phyloP scores from a whole-genome alignment of 495 filamentous ascomycete species.

The Barbatosphaeria neglecta region DNA sequence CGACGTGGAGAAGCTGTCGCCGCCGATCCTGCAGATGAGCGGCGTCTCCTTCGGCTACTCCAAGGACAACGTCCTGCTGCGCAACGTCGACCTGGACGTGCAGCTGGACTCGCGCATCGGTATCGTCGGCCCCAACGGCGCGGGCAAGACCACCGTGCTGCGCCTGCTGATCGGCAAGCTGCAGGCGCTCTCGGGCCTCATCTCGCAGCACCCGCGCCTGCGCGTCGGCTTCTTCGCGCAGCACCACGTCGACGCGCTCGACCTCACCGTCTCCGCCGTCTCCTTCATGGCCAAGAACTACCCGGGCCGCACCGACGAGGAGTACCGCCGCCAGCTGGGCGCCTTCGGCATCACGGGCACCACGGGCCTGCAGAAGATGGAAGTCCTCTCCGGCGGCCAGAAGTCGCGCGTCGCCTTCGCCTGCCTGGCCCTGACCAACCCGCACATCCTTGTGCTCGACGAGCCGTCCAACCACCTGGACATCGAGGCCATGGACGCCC shows the following conservation, averaged over 20 bases:
- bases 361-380: constrained; percentile 96
- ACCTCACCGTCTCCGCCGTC: constrained; percentile 78
- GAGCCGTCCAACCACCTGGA: constrained; percentile 97
- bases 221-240: constrained; percentile 96
- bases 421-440: constrained; percentile 81
- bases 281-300: constrained; percentile 91
- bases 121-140: constrained; percentile 97
- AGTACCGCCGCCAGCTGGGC: constrained; percentile 90
- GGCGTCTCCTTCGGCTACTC: constrained; percentile 86
- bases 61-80: constrained; percentile 66
- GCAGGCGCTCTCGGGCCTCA: constrained; percentile 61
- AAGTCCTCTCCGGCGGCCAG: constrained; percentile 85
- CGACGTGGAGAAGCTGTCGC: constrained; percentile 92
- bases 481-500: constrained; percentile 98
- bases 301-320: constrained; percentile 85
- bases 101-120: constrained; percentile 97
- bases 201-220: constrained; percentile 77
- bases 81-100: constrained; percentile 84
- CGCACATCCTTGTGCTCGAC: constrained; percentile 95
- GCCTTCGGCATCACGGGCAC: constrained; percentile 98
- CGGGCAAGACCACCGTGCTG: constrained; percentile 93
- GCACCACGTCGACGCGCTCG: constrained; percentile 94
- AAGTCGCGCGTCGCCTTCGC: constrained; percentile 98
- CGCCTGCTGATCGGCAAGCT: constrained; percentile 89
- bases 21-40: constrained; percentile 96